Base-by-base conservation (phyloP, 164 flowering plant species). In the Akebia trifoliata region DNA sequence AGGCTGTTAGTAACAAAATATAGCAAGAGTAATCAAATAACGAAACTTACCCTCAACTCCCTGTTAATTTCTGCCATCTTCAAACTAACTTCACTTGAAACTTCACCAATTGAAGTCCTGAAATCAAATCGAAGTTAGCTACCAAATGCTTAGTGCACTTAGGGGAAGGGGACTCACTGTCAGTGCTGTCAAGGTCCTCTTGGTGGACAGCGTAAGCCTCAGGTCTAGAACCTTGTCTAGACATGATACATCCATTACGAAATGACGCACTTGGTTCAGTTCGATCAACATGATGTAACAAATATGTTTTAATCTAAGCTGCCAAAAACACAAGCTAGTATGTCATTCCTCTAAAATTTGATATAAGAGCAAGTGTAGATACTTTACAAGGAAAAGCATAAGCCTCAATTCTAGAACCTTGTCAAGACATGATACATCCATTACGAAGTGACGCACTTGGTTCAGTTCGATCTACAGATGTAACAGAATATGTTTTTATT, bases 41-140 rank as follows among this genome's bases (percentile, higher is more conserved):
- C 44, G 7, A 8, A 17, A 49, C 62, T 58, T 61, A 75, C 85
- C 76, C 31, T 54, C 31, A 76, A 44, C n/a, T 40, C 56, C 15
- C 53, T 54, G 17, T 42, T 45, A 15, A 78, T 6, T 47, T 61
- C 74, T 38, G 47, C 66, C 71, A 84, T 57, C 63, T 65, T 72
- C 60, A 84, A 54, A 73, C 1, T 37, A 55, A 76, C 71, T 62
- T 82, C 85, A 9, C 44, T 57, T 2, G 84, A 5, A 49, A 63
- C 58, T 68, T 78, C 79, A 40, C 81, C 85, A n/a, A 22, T 54
- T 57, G 76, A 75, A 52, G 72, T 60, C 54, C 63, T 57, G 37
- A 74, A 74, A 70, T 78, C 73, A 66, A 60, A 77, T 54, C 87
- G 76, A n/a, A n/a, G n/a, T n/a, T n/a, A n/a, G n/a, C n/a, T n/a